Percentiles rank a stretch among this genome's conserved stretches.
Conservation (phyloP, 2,329 filamentous ascomycete species). For the Elsinoe ampelina region DNA sequence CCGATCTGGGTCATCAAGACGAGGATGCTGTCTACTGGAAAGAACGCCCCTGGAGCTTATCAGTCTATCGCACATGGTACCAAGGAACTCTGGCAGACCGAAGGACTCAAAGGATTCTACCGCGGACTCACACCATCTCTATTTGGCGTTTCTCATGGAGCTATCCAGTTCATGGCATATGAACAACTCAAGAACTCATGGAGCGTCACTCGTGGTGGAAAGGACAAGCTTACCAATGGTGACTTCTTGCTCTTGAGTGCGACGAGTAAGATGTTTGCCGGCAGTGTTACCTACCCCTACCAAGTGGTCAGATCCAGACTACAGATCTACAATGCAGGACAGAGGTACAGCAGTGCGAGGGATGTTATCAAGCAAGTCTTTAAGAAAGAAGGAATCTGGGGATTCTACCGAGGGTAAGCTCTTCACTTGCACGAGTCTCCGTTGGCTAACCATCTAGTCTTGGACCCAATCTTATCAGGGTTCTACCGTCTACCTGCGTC, state of each 20-base stretch:
- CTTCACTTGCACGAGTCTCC: too few relatives aligned
- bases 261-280: constrained; percentile 75
- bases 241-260: constrained; percentile 77
- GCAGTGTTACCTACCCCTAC: constrained; percentile 87
- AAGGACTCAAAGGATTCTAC: constrained; percentile 77
- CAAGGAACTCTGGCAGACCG: constrained; percentile 53
- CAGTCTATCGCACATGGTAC: constrained; percentile 64
- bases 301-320: constrained; percentile 82
- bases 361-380: constrained; percentile 70
- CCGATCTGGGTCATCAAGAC: constrained; percentile 98
- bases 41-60: constrained; percentile 67
- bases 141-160: constrained; percentile 81
- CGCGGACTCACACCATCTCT: constrained; percentile 74
- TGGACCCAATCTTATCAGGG: constrained; percentile 78
- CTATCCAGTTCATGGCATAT: constrained; percentile 93
- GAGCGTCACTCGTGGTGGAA: constrained; percentile 30
- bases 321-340: constrained; percentile 78
- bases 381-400: constrained; percentile 65
- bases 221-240: constrained; percentile 51
- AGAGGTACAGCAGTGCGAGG: constrained; percentile 59
- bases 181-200: constrained; percentile 62
- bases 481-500: constrained; percentile 89
- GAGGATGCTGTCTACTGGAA: constrained; percentile 83
- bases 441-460: constrained; percentile 34
- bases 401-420: constrained; percentile 74